These are phyloP conservation scores for Groenewaldozyma tartarivorans DNA, from an alignment of 805 yeast genomes.

Conservation along the genomic window DNA sequence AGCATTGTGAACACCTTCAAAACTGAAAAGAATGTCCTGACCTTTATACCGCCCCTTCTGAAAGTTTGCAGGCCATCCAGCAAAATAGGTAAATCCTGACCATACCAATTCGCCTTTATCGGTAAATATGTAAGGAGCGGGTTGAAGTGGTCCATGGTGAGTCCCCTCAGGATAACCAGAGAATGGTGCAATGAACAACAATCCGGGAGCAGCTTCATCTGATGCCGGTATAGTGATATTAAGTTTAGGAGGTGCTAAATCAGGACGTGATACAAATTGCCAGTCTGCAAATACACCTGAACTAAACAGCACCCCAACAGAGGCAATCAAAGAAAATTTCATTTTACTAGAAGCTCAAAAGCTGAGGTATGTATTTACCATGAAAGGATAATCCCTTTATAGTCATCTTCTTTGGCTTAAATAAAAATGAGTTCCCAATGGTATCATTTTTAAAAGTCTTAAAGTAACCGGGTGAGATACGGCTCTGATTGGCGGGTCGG, in stretches of 20 bases:
- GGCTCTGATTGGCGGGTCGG: no score
- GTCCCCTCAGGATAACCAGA: conserved; percentile 9
- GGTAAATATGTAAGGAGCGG: conserved; percentile 10
- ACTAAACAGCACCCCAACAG: background rate
- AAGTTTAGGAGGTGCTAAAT: conserved; percentile 9
- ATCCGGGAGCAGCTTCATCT: conserved; percentile 5
- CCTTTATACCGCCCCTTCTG: conserved; percentile 7
- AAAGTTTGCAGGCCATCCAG: conserved; percentile 8
- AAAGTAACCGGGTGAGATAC: no score
- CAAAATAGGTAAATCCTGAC: conserved; percentile 10
- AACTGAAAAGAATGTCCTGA: conserved; percentile 5
- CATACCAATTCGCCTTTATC: conserved; percentile 10
- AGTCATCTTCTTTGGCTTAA: no score
- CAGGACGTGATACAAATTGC: conserved; percentile 11
- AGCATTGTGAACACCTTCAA: conserved; percentile 9
- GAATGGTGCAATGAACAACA: conserved; percentile 8
- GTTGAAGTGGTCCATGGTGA: conserved; percentile 9
- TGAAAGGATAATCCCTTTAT: no score
- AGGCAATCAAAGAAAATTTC: background rate
- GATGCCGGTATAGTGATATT: conserved; percentile 10
- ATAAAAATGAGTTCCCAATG: no score
- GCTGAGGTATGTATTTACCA: no score
- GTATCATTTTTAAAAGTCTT: no score
- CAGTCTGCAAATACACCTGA: conserved; percentile 7
- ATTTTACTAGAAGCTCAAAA: no score